Conservation (phyloP, 352 stramenopile genomes). For the Elongisporangium senticosum region DNA sequence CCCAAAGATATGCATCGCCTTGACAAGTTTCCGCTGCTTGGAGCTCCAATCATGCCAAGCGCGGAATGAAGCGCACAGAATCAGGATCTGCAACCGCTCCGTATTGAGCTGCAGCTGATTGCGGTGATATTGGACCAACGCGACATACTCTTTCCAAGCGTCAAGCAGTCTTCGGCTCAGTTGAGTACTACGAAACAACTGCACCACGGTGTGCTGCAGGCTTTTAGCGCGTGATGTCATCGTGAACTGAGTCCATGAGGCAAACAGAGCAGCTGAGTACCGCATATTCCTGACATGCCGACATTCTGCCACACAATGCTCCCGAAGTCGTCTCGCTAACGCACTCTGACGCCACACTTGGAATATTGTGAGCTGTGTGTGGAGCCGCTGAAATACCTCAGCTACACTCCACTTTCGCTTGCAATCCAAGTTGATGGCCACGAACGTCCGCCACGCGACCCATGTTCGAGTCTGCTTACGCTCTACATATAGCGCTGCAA, state of each 20-base stretch:
- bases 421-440: not conserved
- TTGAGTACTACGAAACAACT: constrained; percentile 13
- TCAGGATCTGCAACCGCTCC: constrained; percentile 48
- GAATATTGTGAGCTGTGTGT: not conserved
- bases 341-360: not conserved
- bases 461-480: constrained; percentile 1
- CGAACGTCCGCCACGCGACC: not conserved
- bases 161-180: constrained; percentile 6
- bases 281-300: not conserved
- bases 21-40: constrained; percentile 21
- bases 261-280: not conserved
- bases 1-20: constrained; percentile 15
- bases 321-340: not conserved
- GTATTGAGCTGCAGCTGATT: constrained; percentile 43
- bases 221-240: constrained; percentile 11
- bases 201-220: constrained; percentile 21
- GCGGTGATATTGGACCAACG: constrained; percentile 15
- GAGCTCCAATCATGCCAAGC: constrained; percentile 36
- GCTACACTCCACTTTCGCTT: not conserved
- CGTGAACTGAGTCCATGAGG: constrained; percentile 6
- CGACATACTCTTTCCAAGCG: constrained; percentile 23
- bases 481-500: constrained; percentile 6
- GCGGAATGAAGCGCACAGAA: constrained; percentile 52
- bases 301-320: not conserved
- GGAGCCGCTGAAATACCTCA: not conserved